Conservation (phyloP, 495 filamentous ascomycete genomes). For the Penicillium goetzii region DNA sequence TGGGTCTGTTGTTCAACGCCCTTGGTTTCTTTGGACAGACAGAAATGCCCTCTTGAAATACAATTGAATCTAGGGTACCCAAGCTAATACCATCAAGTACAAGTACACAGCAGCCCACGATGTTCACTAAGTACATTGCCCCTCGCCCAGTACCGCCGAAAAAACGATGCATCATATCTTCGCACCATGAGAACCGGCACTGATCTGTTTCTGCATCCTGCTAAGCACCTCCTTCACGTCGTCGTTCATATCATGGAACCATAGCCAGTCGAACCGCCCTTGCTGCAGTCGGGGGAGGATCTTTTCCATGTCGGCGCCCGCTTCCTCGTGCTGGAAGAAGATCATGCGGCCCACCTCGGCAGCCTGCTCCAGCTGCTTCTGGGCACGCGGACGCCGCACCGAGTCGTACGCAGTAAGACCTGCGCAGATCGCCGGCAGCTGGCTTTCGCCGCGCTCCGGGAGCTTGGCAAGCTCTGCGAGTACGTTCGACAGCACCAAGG, state of each 20-base stretch:
- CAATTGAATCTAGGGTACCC: too few species aligned
- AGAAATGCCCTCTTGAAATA: too few species aligned
- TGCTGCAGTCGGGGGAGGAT: neutral
- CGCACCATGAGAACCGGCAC: too few species aligned
- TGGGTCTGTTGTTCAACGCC: too few species aligned
- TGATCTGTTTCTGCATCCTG: neutral
- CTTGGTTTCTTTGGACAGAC: too few species aligned
- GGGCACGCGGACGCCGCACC: neutral
- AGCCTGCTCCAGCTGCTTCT: neutral
- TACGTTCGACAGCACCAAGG: slow-evolving; percentile 52
- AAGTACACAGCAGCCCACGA: too few species aligned
- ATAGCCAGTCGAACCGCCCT: neutral
- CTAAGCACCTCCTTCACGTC: neutral
- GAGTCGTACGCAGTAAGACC: neutral
- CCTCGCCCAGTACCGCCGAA: too few species aligned
- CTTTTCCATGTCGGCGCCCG: neutral
- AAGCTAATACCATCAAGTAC: too few species aligned
- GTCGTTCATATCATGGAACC: neutral
- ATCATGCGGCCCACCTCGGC: neutral
- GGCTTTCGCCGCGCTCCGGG: neutral
- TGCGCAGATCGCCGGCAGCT: neutral
- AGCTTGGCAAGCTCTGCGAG: slow-evolving; percentile 29
- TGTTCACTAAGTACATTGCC: too few species aligned
- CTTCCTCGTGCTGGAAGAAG: slow-evolving; percentile 1
- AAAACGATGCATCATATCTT: too few species aligned